Conservation (phyloP, 2,329 filamentous ascomycete genomes). For the Nemania diffusa region DNA sequence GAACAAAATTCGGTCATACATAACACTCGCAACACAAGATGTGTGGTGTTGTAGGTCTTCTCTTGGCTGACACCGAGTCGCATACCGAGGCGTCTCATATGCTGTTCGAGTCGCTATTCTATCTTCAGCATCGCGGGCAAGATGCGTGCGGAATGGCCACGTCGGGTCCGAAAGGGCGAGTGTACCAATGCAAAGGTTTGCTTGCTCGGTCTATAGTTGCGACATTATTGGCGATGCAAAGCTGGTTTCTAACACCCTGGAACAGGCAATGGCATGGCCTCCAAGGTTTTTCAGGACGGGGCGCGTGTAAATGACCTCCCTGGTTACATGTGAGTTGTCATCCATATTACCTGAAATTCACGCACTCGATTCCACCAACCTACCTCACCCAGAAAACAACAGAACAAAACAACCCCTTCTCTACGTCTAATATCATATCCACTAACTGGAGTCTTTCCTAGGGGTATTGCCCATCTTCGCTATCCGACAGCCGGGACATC, state of each 20-base stretch:
- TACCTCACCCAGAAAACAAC: no score
- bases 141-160: constrained; percentile 74
- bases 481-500: constrained; percentile 83
- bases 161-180: constrained; percentile 74
- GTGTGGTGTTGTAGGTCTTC: constrained; percentile 38
- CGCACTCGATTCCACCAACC: not conserved
- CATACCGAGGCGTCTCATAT: constrained; percentile 34
- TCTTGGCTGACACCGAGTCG: constrained; percentile 37
- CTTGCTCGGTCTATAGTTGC: not conserved
- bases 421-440: not conserved
- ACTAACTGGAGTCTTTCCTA: constrained; percentile 6
- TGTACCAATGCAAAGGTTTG: constrained; percentile 74
- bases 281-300: constrained; percentile 79
- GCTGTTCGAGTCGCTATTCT: constrained; percentile 38
- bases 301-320: constrained; percentile 74
- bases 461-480: constrained; percentile 70
- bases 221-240: not conserved
- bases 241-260: not conserved
- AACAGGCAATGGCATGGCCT: constrained; percentile 77
- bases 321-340: constrained; percentile 68
- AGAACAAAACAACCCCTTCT: no score
- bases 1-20: not conserved
- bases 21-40: constrained; percentile 18
- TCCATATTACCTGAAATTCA: not conserved
- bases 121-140: constrained; percentile 53